These are phyloP conservation scores for Sporobolus alterniflorus DNA, from an alignment of 202 grass and related monocot species.

Conservation along the genomic window DNA sequence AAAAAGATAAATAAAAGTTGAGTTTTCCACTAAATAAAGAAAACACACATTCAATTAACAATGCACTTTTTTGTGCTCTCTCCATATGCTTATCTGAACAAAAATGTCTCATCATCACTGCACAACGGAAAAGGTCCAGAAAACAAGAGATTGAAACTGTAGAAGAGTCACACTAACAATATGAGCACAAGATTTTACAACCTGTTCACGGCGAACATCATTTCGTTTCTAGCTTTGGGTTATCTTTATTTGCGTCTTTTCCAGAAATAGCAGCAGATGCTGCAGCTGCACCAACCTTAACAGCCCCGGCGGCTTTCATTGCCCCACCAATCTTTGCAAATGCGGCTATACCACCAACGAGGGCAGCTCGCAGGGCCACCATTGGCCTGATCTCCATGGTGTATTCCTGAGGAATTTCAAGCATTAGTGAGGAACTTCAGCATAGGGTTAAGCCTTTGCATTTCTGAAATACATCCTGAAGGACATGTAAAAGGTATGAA, in stretches of 20 bases:
- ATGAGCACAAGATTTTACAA: not conserved
- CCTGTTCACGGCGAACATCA: constrained; percentile 3
- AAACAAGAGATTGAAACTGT: not conserved
- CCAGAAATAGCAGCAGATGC: constrained; percentile 66
- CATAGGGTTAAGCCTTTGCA: not conserved
- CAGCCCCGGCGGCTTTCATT: constrained; percentile 77
- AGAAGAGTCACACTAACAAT: not conserved
- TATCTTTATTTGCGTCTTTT: constrained; percentile 37
- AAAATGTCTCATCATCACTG: not conserved
- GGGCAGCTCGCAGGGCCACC: constrained; percentile 75
- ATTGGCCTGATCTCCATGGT: constrained; percentile 76
- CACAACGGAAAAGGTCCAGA: not conserved
- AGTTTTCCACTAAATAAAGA: not conserved
- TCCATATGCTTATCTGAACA: not conserved
- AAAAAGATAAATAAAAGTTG: not conserved
- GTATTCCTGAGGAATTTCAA: constrained; percentile 34
- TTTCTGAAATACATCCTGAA: not conserved
- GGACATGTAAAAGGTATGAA: not conserved
- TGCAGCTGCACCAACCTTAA: constrained; percentile 74
- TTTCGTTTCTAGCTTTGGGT: constrained; percentile 46
- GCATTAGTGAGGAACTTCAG: constrained; percentile 17
- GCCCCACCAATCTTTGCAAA: constrained; percentile 65
- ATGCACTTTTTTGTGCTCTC: not conserved
- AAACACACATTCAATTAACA: not conserved
- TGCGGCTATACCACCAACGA: constrained; percentile 72